phyloP scores from a whole-genome alignment of 345 rosid species.

The Rhodamnia argentea region DNA sequence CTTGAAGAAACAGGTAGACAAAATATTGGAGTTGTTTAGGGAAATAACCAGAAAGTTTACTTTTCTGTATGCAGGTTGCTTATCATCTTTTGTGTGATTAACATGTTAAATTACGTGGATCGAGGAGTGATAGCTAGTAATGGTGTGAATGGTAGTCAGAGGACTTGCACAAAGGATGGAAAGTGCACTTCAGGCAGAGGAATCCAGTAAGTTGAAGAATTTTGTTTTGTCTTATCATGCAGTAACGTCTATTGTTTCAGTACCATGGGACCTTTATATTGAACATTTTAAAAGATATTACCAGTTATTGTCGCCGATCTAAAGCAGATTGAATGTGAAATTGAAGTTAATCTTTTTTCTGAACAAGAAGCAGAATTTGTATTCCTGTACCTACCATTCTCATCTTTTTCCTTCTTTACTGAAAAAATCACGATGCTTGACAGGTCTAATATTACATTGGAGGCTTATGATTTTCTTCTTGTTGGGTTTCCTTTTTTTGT shows the following conservation, averaged over 20 bases:
- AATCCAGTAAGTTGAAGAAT: conserved; percentile 57
- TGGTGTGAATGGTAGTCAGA: conserved; percentile 77
- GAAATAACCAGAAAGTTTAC: not conserved
- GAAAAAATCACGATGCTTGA: not conserved
- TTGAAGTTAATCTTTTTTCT: not conserved
- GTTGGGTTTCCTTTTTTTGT: not conserved
- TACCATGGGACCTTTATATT: not conserved
- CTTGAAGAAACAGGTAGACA: not conserved
- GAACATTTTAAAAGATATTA: not conserved
- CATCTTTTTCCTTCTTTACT: not conserved
- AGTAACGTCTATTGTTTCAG: not conserved
- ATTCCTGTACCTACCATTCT: not conserved
- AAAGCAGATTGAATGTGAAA: not conserved
- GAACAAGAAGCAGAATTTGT: not conserved
- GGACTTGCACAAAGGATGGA: conserved; percentile 48
- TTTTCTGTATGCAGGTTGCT: conserved; percentile 45
- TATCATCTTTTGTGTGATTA: conserved; percentile 64
- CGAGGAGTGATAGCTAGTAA: conserved; percentile 96
- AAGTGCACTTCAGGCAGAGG: conserved; percentile 67
- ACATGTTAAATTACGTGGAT: conserved; percentile 79
- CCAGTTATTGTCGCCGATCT: not conserved
- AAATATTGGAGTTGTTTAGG: not conserved
- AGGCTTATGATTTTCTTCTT: not conserved
- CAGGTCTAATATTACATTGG: not conserved
- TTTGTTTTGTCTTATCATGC: not conserved